Base-by-base conservation (phyloP, 345 rosid genomes). In the Salix koriyanagi region DNA sequence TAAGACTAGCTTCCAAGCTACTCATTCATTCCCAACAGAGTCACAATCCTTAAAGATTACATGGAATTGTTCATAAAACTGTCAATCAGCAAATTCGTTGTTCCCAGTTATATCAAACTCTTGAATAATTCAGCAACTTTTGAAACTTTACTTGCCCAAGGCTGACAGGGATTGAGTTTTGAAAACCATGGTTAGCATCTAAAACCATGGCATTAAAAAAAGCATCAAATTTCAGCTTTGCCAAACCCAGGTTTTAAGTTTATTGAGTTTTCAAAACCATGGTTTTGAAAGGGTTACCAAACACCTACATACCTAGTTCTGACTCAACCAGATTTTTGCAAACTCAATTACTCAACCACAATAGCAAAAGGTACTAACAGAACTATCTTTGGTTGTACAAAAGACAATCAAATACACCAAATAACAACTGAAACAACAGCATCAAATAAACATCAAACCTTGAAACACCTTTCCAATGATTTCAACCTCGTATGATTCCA, bases 401-500 rank as follows among this genome's bases (percentile, higher is more conserved):
- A 30, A 30, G 30, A 30, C 30, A 30, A 30, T 30, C 30, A 30
- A 30, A 30, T 30, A 30, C 30, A 30, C 30, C 30, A 30, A 28
- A 28, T 28, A 28, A 28, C 28, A 28, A 30, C 30, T 30, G 30
- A 30, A 30, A 30, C 30, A 30, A 30, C 3, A 30, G 30, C 30
- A 30, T 30, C 30, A 30, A 30, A 2, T 30, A 30, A 30, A 30
- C 30, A 30, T 30, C 30, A 30, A 30, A 30, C 30, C 30, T 30
- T 30, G 30, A 30, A 30, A 30, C 30, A 30, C 30, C 30, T 30
- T 30, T 30, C 30, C 30, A 30, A 30, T 30, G 30, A 30, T 96
- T 83, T 96, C 99, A 85, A 96, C 98, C 84, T 96, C 99, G 56
- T 94, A 88, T 9, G 99, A 96, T 84, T 94, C 97, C 97, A 94